Evolutionary conservation across 2,329 filamentous ascomycete species (phyloP).

Genomic region (Tolypocladium paradoxum): DNA sequence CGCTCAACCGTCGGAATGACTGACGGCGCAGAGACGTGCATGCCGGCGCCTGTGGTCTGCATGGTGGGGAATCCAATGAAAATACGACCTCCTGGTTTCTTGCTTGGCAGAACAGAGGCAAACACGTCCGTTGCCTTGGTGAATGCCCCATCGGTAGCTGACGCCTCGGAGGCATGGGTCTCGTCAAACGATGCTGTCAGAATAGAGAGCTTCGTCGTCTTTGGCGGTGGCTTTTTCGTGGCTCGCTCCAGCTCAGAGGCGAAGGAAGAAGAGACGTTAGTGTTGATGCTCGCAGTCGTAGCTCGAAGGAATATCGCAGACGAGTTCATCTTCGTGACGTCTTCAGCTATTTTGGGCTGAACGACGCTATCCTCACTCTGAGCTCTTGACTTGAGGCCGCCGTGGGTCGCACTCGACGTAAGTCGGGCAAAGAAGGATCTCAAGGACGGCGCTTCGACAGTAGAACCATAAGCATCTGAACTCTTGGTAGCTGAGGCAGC

Average conservation of each 20-base stretch:
- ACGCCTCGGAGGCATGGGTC: constrained; percentile 50
- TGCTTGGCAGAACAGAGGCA: constrained; percentile 77
- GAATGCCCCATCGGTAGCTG: constrained; percentile 29
- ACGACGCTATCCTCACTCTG: constrained; percentile 51
- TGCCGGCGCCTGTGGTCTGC: constrained; percentile 87
- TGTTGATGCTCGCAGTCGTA: constrained; percentile 72
- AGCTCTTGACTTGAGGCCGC: constrained; percentile 39
- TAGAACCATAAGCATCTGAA: constrained; percentile 36
- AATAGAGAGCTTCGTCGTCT: constrained; percentile 73
- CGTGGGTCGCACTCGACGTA: constrained; percentile 45
- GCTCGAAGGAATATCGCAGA: constrained; percentile 83
- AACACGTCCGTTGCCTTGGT: constrained; percentile 68
- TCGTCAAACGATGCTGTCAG: constrained; percentile 88
- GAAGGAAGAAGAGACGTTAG: constrained; percentile 61
- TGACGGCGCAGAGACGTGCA: constrained; percentile 91
- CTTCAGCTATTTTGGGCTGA: constrained; percentile 55
- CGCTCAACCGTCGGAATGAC: constrained; percentile 95
- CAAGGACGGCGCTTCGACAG: constrained; percentile 46
- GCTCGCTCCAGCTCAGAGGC: constrained; percentile 83
- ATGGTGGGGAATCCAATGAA: constrained; percentile 98
- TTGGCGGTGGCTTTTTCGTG: constrained; percentile 94
- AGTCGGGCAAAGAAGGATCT: constrained; percentile 72
- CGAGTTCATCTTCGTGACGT: constrained; percentile 58
- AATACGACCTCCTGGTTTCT: constrained; percentile 70
- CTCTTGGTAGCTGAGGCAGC: constrained; percentile 27